Base-by-base conservation (phyloP, 1,284 basidiomycete species). In the Volvariella volvacea region DNA sequence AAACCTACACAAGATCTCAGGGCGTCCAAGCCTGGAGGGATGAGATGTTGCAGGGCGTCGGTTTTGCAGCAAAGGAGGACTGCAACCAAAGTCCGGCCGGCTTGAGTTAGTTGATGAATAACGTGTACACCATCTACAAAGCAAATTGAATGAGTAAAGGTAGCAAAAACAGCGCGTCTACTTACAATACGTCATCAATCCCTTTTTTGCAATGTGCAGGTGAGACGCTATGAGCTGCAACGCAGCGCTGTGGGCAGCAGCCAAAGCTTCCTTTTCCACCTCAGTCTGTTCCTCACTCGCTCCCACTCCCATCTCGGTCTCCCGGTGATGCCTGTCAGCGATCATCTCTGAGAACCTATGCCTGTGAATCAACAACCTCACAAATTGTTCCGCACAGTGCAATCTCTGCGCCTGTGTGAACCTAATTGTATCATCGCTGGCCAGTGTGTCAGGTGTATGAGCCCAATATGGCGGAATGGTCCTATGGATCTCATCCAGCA, bases 161-260 rank as follows among this genome's bases (percentile, higher is more conserved):
- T 50, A 50, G 37, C 51, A 47, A 52, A 46, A 14, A 55, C 36
- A 48, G 20, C 34, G 15, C 42, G 32, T 16, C 43, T 25, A 73
- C 88, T 64, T 55, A 91, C 87, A 93, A 59, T 92, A 93, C 4
- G 91, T 92, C 90, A 94, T 92, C 57, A 93, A 66, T 12, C 90
- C 90, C 58, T 90, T 86, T 59, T 82, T 80, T 19, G 88, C 88
- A 44, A 92, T 80, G 52, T 90, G 82, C 50, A 90, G 70, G 62
- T 93, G 85, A 22, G 88, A 79, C 32, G 83, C 77, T 48, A 93
- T 80, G 49, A 94, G 85, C 58, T 87, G 78, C 56, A 92, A 63
- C 4, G 90, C 90, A 46, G 76, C 79, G 32, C 70, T 68, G 55
- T 89, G 83, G 3, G 85, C 83, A 30, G 78, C 71, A 14, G 76